phyloP scores from a whole-genome alignment of 305 asterid species.

The Nicotiana rustica region DNA sequence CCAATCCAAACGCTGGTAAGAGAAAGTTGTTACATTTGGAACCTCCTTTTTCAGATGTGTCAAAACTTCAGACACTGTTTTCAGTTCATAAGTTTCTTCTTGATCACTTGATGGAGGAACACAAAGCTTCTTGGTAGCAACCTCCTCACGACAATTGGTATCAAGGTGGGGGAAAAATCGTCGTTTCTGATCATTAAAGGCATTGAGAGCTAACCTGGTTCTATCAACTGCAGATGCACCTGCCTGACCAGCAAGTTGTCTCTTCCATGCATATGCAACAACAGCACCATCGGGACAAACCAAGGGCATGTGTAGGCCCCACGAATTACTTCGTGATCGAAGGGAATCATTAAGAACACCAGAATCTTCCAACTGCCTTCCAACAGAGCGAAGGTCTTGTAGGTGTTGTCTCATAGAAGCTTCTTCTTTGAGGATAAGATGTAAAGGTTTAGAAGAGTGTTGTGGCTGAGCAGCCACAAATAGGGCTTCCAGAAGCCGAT shows the following conservation, averaged over 20 bases:
- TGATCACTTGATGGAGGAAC: conserved; percentile 53
- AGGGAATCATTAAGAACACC: conserved; percentile 86
- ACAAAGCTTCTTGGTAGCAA: conserved; percentile 68
- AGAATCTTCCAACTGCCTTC: conserved; percentile 90
- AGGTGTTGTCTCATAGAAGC: conserved; percentile 76
- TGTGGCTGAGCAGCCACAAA: conserved; percentile 72
- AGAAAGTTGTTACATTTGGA: conserved; percentile 69
- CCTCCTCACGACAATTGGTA: conserved; percentile 59
- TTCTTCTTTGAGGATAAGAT: conserved; percentile 71
- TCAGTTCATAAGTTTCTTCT: conserved; percentile 63
- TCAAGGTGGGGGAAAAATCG: conserved; percentile 88
- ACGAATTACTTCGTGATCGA: conserved; percentile 86
- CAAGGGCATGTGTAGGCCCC: conserved; percentile 99
- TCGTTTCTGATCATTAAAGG: conserved; percentile 87
- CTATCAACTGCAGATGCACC: conserved; percentile 99
- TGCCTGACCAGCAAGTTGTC: conserved; percentile 99
- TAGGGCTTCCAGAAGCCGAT: conserved; percentile 84
- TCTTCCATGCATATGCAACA: conserved; percentile 99
- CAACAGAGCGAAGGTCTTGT: conserved; percentile 72
- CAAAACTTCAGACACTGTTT: conserved; percentile 69
- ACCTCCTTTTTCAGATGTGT: conserved; percentile 71
- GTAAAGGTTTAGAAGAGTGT: conserved; percentile 65
- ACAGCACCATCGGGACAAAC: conserved; percentile 99
- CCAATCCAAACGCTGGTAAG: conserved; percentile 88
- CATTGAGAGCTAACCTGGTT: conserved; percentile 97